phyloP scores from a whole-genome alignment of 2,329 filamentous ascomycete species.

The Alternaria sp. region DNA sequence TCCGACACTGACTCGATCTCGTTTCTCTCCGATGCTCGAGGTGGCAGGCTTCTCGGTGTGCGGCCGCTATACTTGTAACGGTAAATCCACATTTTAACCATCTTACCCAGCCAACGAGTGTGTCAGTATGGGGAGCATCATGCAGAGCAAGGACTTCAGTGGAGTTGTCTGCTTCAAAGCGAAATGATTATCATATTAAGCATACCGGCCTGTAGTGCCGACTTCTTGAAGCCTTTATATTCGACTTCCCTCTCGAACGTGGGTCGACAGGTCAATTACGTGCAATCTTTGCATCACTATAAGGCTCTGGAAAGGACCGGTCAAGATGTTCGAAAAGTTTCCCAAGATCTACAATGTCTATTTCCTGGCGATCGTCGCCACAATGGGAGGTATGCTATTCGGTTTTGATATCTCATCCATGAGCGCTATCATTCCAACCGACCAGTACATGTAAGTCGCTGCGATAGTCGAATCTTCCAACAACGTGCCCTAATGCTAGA shows the following conservation, averaged over 20 bases:
- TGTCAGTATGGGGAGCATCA: slow-evolving; percentile 8
- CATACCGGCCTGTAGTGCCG: slow-evolving; percentile 6
- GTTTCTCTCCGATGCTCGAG: slow-evolving; percentile 15
- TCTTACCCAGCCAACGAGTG: slow-evolving; percentile 14
- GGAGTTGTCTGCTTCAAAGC: slow-evolving; percentile 11
- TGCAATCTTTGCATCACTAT: slow-evolving; percentile 8
- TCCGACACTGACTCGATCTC: slow-evolving; percentile 11
- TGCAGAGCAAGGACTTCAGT: slow-evolving; percentile 21
- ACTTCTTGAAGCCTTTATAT: slow-evolving; percentile 21
- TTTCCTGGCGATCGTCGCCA: slow-evolving; percentile 64
- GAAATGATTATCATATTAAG: background rate
- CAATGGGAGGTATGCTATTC: slow-evolving; percentile 73
- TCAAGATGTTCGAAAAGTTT: slow-evolving; percentile 48
- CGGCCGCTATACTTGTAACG: slow-evolving; percentile 10
- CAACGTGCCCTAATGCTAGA: background rate
- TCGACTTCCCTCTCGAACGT: slow-evolving; percentile 9
- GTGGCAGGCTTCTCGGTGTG: slow-evolving; percentile 9
- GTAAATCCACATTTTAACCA: slow-evolving; percentile 15
- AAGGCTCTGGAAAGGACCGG: slow-evolving; percentile 21
- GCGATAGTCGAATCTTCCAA: background rate
- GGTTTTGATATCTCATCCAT: slow-evolving; percentile 83
- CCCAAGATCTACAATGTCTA: slow-evolving; percentile 67
- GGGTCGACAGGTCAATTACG: slow-evolving; percentile 12
- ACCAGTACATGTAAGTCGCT: slow-evolving; percentile 31
- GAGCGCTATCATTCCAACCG: slow-evolving; percentile 57